phyloP scores from a whole-genome alignment of 306 rosid species.

The Sicyos baderoa region DNA sequence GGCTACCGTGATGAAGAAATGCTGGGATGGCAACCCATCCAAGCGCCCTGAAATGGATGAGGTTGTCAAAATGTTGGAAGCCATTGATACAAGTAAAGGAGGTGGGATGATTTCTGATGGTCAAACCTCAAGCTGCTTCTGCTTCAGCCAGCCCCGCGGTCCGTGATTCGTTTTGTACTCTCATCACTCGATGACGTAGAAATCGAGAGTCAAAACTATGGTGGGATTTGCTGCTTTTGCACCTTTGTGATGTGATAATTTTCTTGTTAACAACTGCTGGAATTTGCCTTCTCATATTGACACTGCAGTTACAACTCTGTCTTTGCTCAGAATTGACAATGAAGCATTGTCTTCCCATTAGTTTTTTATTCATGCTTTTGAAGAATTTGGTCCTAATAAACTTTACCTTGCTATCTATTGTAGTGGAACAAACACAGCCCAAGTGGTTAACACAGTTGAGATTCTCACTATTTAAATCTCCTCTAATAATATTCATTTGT shows the following conservation, averaged over 20 bases:
- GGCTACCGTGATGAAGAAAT: slow-evolving; percentile 43
- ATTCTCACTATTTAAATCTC: background rate
- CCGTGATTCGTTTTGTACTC: slow-evolving; percentile 28
- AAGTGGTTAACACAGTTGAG: background rate
- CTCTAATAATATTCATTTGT: background rate
- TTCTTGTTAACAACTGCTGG: slow-evolving; percentile 2
- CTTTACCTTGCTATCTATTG: background rate
- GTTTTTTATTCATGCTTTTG: background rate
- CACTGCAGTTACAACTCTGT: background rate
- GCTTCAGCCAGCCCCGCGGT: slow-evolving; percentile 44
- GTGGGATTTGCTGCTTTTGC: slow-evolving; percentile 9
- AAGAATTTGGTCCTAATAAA: background rate
- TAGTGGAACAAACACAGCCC: background rate
- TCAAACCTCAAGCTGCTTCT: slow-evolving; percentile 36
- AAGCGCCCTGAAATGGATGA: slow-evolving; percentile 60
- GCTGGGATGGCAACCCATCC: slow-evolving; percentile 53
- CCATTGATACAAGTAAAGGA: slow-evolving; percentile 58
- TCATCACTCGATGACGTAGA: slow-evolving; percentile 5
- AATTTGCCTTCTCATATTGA: background rate
- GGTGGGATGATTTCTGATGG: slow-evolving; percentile 66
- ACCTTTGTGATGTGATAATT: background rate
- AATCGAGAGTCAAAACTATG: slow-evolving; percentile 13
- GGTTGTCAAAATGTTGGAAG: slow-evolving; percentile 63
- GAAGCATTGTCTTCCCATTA: background rate
- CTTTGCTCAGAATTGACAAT: slow-evolving; percentile 1